Evolutionary conservation across 257 asterid species (phyloP).

Genomic region (Solanum okadae): DNA sequence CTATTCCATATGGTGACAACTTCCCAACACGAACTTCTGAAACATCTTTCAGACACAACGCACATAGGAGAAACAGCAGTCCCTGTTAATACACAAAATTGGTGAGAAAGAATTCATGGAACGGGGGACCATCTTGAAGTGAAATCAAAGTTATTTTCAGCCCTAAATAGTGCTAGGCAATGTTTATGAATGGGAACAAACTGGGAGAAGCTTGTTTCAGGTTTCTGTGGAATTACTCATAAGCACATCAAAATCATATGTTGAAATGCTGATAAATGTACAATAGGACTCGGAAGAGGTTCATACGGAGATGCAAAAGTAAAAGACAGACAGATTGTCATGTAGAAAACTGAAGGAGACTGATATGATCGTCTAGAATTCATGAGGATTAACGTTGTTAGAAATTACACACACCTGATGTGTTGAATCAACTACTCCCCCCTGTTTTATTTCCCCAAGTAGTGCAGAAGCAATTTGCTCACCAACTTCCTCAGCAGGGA

Average conservation of each 20-base stretch:
- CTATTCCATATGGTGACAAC: conserved; percentile 69
- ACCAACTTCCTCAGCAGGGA: conserved; percentile 63
- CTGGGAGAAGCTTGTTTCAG: neutral
- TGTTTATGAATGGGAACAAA: neutral
- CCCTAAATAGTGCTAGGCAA: neutral
- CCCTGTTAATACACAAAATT: conserved; percentile 32
- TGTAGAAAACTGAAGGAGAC: neutral
- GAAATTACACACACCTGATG: conserved; percentile 56
- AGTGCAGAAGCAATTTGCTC: conserved; percentile 54
- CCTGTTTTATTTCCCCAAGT: conserved; percentile 68
- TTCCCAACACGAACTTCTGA: conserved; percentile 84
- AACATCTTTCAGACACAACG: conserved; percentile 76
- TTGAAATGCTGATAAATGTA: neutral
- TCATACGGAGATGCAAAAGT: neutral
- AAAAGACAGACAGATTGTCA: neutral
- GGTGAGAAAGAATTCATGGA: neutral
- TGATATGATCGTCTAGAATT: neutral
- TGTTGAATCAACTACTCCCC: conserved; percentile 91
- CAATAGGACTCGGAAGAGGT: neutral
- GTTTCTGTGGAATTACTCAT: neutral
- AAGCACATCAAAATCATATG: neutral
- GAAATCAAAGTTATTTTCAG: neutral
- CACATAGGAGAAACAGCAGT: conserved; percentile 77
- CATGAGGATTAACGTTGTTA: neutral
- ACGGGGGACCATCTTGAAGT: neutral